Evolutionary conservation across 257 asterid species (phyloP), one percentile per base, ranked within the genome.

Genomic region (Solanum infundibuliforme): DNA sequence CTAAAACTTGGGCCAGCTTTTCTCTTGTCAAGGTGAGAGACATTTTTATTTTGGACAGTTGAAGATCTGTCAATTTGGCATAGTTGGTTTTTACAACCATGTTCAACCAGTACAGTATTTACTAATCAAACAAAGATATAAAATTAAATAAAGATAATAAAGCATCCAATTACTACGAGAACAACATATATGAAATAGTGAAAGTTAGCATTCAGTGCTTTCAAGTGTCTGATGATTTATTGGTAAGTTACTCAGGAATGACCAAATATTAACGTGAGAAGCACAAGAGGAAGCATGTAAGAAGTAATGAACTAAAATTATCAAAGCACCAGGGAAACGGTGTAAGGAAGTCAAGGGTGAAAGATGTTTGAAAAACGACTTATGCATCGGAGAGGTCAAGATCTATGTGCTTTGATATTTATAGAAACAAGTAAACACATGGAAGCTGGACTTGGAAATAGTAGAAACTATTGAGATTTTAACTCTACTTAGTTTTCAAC

Each of bases 1-100:
- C 87, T 93, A 83, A 92, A 88, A 89, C 92, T 97, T 84, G 99
- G 99, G 27, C 98, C 95, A 7, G 98, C 98, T 89, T 97, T 97
- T 93, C 88, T 97, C 74, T 89, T 94, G 91, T 88, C 98, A n/a
- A 97, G 99, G 99, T 94, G 89, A 92, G 90, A 31, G 0, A 48
- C 41, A 82, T 29, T 46, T 82, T 29, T 29, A 81, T 46, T 9
- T 82, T 46, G 85, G 69, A 48, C 41, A 18, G 39, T 18, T 82
- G 85, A 48, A 46, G 68, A 18, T 81, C 0, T 82, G 23, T 46
- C 20, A 46, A 82, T 82, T 82, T 82, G 27, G 68, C 41, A 18
- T 29, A 0, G 41, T 46, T 81, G 41, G 6, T 46, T 1, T 6
- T 48, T 31, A 29, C 62, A 27, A 18, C 68, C 85, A 81, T 9